Percentiles rank a stretch among this genome's conserved stretches.
These are phyloP conservation scores for Neonectria sp. DNA, from an alignment of 2,329 filamentous ascomycete species.

Conservation along the genomic window DNA sequence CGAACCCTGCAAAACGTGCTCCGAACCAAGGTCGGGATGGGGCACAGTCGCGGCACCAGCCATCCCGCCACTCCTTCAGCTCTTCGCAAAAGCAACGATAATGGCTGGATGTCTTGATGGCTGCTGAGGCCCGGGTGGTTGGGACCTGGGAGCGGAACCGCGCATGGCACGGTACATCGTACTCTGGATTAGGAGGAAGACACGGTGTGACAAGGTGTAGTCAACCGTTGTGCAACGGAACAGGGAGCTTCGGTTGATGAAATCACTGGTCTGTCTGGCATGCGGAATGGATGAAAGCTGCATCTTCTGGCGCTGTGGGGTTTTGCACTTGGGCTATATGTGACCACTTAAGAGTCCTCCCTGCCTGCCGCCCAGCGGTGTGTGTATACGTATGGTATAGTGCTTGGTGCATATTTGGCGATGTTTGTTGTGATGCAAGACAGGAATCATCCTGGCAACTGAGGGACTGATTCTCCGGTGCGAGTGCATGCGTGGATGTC, in stretches of 20 bases:
- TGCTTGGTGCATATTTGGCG: constrained; percentile 10
- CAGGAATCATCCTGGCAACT: constrained; percentile 33
- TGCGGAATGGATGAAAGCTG: constrained; percentile 8
- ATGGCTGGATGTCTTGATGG: constrained; percentile 1
- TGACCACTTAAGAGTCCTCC: constrained; percentile 18
- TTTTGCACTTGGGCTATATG: constrained; percentile 18
- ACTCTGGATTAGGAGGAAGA: constrained; percentile 4
- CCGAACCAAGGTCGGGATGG: constrained; percentile 5
- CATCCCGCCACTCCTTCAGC: not conserved
- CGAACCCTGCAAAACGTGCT: constrained; percentile 2
- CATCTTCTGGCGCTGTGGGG: not conserved
- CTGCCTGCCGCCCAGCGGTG: not conserved
- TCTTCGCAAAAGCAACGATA: constrained; percentile 17
- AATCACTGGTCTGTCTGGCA: constrained; percentile 9
- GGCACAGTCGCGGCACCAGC: constrained; percentile 17
- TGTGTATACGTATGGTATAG: not conserved
- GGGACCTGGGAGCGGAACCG: constrained; percentile 21
- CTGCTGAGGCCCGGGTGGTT: constrained; percentile 2
- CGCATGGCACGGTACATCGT: constrained; percentile 16
- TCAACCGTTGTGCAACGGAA: constrained; percentile 12
- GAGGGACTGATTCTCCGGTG: constrained; percentile 33
- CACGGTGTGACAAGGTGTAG: constrained; percentile 15
- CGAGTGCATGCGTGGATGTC: constrained; percentile 20
- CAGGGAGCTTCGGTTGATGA: constrained; percentile 10
- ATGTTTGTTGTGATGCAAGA: constrained; percentile 26